A percentile compares a stretch with the other conserved stretches of the same genome.
Conservation (phyloP, 208 protist species). For the Trypanosoma mega region DNA sequence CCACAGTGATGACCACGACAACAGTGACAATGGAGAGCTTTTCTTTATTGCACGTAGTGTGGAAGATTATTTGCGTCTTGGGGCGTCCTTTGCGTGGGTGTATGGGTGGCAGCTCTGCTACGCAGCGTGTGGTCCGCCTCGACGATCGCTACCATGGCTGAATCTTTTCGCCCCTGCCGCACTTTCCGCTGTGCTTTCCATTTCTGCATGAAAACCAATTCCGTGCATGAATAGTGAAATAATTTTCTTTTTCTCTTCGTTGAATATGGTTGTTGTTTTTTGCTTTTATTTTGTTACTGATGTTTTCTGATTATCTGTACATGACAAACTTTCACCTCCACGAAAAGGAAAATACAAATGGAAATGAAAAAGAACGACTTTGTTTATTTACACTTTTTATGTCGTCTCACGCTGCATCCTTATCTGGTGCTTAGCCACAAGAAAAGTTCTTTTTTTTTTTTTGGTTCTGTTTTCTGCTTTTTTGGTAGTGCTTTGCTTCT, state of each 20-base stretch:
- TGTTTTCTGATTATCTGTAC: slow-evolving; percentile 4
- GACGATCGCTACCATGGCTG: slow-evolving; percentile 53
- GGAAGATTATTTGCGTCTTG: slow-evolving; percentile 63
- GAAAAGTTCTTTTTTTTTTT: slow-evolving; percentile 12
- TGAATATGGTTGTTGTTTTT: slow-evolving; percentile 10
- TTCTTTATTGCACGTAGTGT: slow-evolving; percentile 59
- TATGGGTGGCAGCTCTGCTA: slow-evolving; percentile 84
- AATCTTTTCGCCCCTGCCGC: slow-evolving; percentile 31
- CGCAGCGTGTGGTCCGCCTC: slow-evolving; percentile 36
- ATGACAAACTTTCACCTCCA: too few relatives aligned
- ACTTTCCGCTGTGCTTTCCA: slow-evolving; percentile 12
- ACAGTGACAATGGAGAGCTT: slow-evolving; percentile 36
- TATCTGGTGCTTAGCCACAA: too few relatives aligned
- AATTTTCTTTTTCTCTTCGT: slow-evolving; percentile 11
- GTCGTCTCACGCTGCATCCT: too few relatives aligned
- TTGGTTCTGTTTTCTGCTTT: slow-evolving; percentile 6
- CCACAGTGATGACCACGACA: too few relatives aligned
- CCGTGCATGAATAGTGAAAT: slow-evolving; percentile 2
- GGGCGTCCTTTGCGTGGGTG: slow-evolving; percentile 59
- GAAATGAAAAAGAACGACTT: too few relatives aligned
- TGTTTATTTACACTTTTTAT: too few relatives aligned
- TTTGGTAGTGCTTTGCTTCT: background rate
- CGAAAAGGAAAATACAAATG: too few relatives aligned
- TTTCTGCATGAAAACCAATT: slow-evolving; percentile 1
- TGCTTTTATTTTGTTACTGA: slow-evolving; percentile 13